Evolutionary conservation across 2,329 filamentous ascomycete species (phyloP).

Genomic region (Xylaria sp.): DNA sequence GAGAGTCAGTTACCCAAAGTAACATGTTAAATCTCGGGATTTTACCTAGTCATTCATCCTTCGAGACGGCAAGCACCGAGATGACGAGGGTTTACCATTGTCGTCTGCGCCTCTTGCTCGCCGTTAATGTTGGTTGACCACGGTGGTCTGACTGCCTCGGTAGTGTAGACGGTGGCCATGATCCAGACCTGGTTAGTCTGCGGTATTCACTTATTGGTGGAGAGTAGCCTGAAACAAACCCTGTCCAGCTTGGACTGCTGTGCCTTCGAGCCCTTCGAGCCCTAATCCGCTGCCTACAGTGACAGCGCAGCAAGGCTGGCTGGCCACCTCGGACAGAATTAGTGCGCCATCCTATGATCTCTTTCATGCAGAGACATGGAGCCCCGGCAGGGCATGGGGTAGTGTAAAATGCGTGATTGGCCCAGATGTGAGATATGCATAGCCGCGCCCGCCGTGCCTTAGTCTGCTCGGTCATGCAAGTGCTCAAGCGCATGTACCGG

Average conservation of each 20-base stretch:
- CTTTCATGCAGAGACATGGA: slow-evolving; percentile 26
- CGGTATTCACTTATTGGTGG: slow-evolving; percentile 12
- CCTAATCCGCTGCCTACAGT: neutral
- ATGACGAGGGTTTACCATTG: neutral
- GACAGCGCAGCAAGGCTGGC: slow-evolving; percentile 30
- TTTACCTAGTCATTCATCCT: slow-evolving; percentile 25
- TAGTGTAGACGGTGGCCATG: neutral
- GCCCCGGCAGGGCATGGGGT: slow-evolving; percentile 36
- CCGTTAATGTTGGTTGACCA: neutral
- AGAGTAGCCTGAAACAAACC: slow-evolving; percentile 29
- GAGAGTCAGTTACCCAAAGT: slow-evolving; percentile 21
- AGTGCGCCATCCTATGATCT: slow-evolving; percentile 8
- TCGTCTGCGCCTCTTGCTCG: slow-evolving; percentile 1
- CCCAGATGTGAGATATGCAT: slow-evolving; percentile 43
- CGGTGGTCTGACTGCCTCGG: neutral
- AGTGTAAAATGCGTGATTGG: slow-evolving; percentile 37
- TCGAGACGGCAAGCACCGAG: slow-evolving; percentile 23
- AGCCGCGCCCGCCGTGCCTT: slow-evolving; percentile 47
- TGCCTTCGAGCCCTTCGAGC: neutral
- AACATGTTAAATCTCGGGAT: slow-evolving; percentile 1
- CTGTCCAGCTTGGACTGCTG: neutral
- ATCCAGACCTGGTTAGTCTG: slow-evolving; percentile 4
- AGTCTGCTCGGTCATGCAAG: slow-evolving; percentile 44
- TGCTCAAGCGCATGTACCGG: slow-evolving; percentile 38
- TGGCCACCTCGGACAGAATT: slow-evolving; percentile 27